Base-by-base conservation (phyloP, 2,329 filamentous ascomycete species). In the Pezicula carpinea region DNA sequence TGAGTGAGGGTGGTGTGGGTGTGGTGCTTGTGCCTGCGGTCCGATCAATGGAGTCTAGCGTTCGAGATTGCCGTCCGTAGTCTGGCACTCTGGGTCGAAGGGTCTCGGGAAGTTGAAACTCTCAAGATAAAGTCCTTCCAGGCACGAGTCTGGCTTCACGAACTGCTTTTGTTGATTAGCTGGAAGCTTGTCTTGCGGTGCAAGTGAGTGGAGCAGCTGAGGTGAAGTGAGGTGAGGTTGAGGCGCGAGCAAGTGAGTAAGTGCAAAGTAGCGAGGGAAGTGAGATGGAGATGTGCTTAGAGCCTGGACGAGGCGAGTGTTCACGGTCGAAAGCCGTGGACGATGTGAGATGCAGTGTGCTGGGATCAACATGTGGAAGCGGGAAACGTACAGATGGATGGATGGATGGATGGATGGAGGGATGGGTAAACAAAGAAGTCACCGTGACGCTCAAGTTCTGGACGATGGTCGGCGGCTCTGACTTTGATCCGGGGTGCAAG, bases 61-160 rank as follows among this genome's bases (percentile, higher is more conserved):
- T 50, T 42, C 45, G n/a, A 51, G 55, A 49, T 39, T 52, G 50
- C 51, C 51, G 57, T 49, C 34, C 39, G 44, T 54, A 53, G 47
- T 52, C 47, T 50, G 48, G 44, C 46, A 29, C 8, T 29, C 26
- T 13, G 13, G 26, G 26, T 29, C 26, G 26, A 11, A 47, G 52
- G 53, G 59, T 61, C 49, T 62, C 60, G 60, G 60, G 53, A 58
- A 55, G 52, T 40, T 59, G 58, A 60, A 59, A 59, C 59, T 57
- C 49, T 32, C 17, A 53, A 49, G 49, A 58, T 46, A 54, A 56
- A 55, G 53, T 49, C 49, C 40, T 55, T 14, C 26, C 26, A 29
- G 26, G 26, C 8, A 11, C 26, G 5, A 29, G 13, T 29, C 26
- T 29, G 13, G 26, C 26, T 29, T 29, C 8, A 29, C 10, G 26